These are phyloP conservation scores for Aspergillus sp. DNA, from an alignment of 2,329 filamentous ascomycete genomes.

Conservation along the genomic window DNA sequence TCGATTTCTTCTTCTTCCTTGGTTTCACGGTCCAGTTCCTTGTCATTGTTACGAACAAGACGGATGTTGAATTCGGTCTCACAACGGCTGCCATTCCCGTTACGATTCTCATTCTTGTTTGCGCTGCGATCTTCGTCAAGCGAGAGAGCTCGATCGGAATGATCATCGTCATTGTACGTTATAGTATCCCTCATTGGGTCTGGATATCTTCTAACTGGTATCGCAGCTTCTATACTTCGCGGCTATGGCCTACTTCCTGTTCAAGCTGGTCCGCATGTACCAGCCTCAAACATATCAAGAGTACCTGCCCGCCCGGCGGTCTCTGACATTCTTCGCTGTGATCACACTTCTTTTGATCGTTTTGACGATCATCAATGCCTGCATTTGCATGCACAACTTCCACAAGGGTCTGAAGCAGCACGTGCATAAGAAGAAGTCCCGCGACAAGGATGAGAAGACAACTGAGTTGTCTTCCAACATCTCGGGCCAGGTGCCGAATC, in stretches of 20 bases:
- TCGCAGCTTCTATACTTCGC: constrained; percentile 74
- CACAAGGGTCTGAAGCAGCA: constrained; percentile 85
- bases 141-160: constrained; percentile 80
- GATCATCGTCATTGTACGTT: constrained; percentile 66
- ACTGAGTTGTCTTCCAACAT: constrained; percentile 45
- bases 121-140: constrained; percentile 81
- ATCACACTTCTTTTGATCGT: constrained; percentile 88
- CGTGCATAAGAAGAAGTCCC: constrained; percentile 61
- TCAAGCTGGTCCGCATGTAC: constrained; percentile 98
- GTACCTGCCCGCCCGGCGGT: constrained; percentile 79
- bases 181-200: not conserved
- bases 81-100: constrained; percentile 89
- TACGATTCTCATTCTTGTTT: constrained; percentile 83
- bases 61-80: constrained; percentile 75
- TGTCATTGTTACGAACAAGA: constrained; percentile 75
- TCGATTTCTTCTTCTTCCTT: constrained; percentile 99
- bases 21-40: constrained; percentile 98
- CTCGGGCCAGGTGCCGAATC: constrained; percentile 38
- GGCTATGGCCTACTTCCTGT: constrained; percentile 91
- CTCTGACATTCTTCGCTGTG: constrained; percentile 88
- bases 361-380: constrained; percentile 82
- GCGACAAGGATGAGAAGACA: constrained; percentile 52
- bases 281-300: constrained; percentile 58
- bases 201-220: constrained; percentile 15
- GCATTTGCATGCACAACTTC: constrained; percentile 89